Conservation (phyloP, 2,329 filamentous ascomycete species). For the Alternaria ventricosa region DNA sequence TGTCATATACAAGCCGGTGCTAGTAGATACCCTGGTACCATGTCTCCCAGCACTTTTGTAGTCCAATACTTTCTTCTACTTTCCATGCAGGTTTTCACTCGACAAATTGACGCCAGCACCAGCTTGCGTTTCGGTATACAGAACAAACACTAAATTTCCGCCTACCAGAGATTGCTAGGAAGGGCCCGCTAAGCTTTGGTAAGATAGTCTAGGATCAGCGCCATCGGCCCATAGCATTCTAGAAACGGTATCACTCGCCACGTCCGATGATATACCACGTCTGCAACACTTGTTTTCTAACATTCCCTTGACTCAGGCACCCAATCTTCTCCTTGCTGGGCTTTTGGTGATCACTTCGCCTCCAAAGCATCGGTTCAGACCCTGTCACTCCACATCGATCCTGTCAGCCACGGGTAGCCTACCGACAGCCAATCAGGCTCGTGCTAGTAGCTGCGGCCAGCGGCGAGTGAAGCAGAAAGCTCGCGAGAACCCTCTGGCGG, state of each 20-base stretch:
- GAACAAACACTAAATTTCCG: slow-evolving; percentile 6
- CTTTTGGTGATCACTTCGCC: slow-evolving; percentile 45
- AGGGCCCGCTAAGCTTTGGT: slow-evolving; percentile 41
- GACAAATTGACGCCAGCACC: slow-evolving; percentile 1
- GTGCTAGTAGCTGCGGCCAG: slow-evolving; percentile 21
- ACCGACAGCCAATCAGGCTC: slow-evolving; percentile 37
- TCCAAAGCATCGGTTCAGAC: slow-evolving; percentile 42
- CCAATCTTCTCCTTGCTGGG: slow-evolving; percentile 17
- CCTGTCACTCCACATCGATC: slow-evolving; percentile 39
- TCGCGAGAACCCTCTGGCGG: slow-evolving; percentile 39
- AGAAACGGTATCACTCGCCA: slow-evolving; percentile 47
- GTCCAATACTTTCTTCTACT: neutral
- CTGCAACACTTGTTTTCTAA: slow-evolving; percentile 27
- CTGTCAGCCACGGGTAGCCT: slow-evolving; percentile 37
- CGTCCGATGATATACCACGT: slow-evolving; percentile 33
- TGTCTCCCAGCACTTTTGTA: neutral
- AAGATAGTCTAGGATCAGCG: slow-evolving; percentile 38
- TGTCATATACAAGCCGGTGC: slow-evolving; percentile 1
- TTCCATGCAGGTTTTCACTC: slow-evolving; percentile 3
- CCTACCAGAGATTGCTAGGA: slow-evolving; percentile 16
- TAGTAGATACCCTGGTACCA: slow-evolving; percentile 1
- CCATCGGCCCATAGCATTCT: slow-evolving; percentile 43
- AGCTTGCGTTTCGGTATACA: slow-evolving; percentile 11
- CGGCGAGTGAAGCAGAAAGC: slow-evolving; percentile 46
- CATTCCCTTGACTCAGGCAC: slow-evolving; percentile 22